Evolutionary conservation across 2,329 filamentous ascomycete species (phyloP).

Genomic region (Cytospora paraplurivora): DNA sequence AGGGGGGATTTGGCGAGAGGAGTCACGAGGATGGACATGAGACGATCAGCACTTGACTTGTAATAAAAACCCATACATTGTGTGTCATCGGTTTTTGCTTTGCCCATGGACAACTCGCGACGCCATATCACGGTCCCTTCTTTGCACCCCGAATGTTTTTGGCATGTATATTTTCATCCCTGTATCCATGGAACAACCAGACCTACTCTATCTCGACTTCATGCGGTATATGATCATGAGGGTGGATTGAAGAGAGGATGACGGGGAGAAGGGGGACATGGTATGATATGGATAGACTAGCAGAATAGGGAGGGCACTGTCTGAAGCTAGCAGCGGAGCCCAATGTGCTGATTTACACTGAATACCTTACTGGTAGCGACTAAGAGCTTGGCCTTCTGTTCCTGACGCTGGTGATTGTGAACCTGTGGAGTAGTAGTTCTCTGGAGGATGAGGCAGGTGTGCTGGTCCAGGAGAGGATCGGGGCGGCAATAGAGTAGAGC

Average conservation of each 20-base stretch:
- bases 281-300: constrained; percentile 19
- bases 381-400: neutral
- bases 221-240: constrained; percentile 9
- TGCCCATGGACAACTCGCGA: constrained; percentile 4
- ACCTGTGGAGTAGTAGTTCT: too few relatives aligned
- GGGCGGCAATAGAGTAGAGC: too few relatives aligned
- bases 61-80: constrained; percentile 25
- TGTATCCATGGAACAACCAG: neutral
- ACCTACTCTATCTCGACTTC: neutral
- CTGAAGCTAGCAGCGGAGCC: constrained; percentile 16
- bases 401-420: neutral
- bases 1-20: constrained; percentile 32
- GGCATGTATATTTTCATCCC: constrained; percentile 9
- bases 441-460: too few relatives aligned
- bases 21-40: constrained; percentile 10
- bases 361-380: neutral
- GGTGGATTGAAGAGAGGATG: neutral
- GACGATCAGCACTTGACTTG: constrained; percentile 19
- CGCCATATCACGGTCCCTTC: neutral
- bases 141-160: neutral
- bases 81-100: constrained; percentile 15
- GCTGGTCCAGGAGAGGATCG: too few relatives aligned
- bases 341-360: neutral
- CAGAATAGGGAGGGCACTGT: constrained; percentile 9
- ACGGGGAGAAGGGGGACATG: neutral